Percentiles rank a stretch among this genome's conserved stretches.
Conservation (phyloP, 1,284 basidiomycete genomes). For the Bjerkandera adusta region DNA sequence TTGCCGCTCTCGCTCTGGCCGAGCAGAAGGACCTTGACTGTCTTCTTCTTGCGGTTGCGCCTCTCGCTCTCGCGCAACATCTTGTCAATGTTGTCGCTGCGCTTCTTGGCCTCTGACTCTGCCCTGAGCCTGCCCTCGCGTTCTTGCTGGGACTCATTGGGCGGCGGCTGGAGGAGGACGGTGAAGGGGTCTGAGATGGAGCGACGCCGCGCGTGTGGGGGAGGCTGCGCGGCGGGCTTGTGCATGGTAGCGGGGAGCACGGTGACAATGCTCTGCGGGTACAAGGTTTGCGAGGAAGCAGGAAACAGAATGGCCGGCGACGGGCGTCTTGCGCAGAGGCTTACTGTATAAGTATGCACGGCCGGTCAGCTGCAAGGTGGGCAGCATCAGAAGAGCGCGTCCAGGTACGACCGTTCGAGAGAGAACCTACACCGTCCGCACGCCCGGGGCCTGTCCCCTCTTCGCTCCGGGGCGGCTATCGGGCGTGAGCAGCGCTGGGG, state of each 20-base stretch:
- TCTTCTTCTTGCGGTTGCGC: slow-evolving; percentile 55
- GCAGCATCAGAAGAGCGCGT: slow-evolving; percentile 12
- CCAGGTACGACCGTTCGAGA: slow-evolving; percentile 15
- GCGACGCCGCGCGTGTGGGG: slow-evolving; percentile 20
- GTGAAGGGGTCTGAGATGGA: slow-evolving; percentile 65
- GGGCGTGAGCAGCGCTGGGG: neutral
- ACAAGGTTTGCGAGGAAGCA: slow-evolving; percentile 19
- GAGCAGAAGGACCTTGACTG: slow-evolving; percentile 73
- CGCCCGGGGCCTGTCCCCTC: slow-evolving; percentile 6
- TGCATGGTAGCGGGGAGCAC: slow-evolving; percentile 17
- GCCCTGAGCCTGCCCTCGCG: slow-evolving; percentile 57
- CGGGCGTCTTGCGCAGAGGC: slow-evolving; percentile 14
- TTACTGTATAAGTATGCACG: slow-evolving; percentile 16
- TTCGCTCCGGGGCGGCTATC: neutral
- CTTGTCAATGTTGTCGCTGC: slow-evolving; percentile 76
- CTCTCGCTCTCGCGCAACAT: slow-evolving; percentile 63
- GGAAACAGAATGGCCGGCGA: slow-evolving; percentile 8
- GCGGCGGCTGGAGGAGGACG: slow-evolving; percentile 62
- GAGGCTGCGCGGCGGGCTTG: slow-evolving; percentile 12
- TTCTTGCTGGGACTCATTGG: slow-evolving; percentile 63
- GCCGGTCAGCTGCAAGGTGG: slow-evolving; percentile 19
- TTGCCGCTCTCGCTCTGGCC: slow-evolving; percentile 84
- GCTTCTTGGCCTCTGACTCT: slow-evolving; percentile 67
- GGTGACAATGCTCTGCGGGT: slow-evolving; percentile 8
- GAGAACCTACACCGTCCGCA: slow-evolving; percentile 6